Conservation (phyloP, 2,329 filamentous ascomycete genomes). For the Coniochaeta hoffmannii region DNA sequence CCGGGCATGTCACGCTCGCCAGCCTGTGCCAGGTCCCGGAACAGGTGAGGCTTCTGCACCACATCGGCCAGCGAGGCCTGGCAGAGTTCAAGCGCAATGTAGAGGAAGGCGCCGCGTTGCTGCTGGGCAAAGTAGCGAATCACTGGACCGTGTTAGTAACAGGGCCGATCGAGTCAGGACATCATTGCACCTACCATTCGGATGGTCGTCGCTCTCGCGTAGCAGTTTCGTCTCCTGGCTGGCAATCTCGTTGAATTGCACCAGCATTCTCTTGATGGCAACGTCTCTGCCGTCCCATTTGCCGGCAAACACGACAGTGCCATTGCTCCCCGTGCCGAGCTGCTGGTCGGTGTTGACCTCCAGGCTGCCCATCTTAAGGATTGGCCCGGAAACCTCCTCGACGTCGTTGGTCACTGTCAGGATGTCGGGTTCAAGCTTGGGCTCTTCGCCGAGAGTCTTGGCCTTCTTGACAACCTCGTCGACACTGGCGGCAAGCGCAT, state of each 20-base stretch:
- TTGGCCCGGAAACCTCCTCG: conserved; percentile 50
- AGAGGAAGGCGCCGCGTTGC: conserved; percentile 81
- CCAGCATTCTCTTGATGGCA: conserved; percentile 93
- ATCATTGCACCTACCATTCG: conserved; percentile 52
- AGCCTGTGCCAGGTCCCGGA: conserved; percentile 61
- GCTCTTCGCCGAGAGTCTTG: conserved; percentile 46
- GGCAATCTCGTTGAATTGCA: conserved; percentile 92
- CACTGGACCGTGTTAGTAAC: conserved; percentile 43
- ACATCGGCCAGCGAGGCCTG: conserved; percentile 90
- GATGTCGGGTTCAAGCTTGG: conserved; percentile 53
- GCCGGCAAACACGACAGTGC: conserved; percentile 94
- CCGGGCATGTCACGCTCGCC: conserved; percentile 70
- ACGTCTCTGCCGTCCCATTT: conserved; percentile 89
- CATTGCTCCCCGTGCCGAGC: conserved; percentile 79
- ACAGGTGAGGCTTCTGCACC: conserved; percentile 65
- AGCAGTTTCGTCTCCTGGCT: conserved; percentile 87
- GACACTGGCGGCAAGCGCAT: conserved; percentile 35
- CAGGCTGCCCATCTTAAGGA: conserved; percentile 55
- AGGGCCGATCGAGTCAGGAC: neutral
- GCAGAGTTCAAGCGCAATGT: conserved; percentile 92
- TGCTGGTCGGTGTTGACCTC: conserved; percentile 57
- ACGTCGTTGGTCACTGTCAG: conserved; percentile 50
- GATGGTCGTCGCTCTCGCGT: conserved; percentile 89
- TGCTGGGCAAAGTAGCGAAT: conserved; percentile 95
- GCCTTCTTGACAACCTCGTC: conserved; percentile 56